These are phyloP conservation scores for Jatropha podagrica DNA, from an alignment of 441 rosid species.

Conservation along the genomic window DNA sequence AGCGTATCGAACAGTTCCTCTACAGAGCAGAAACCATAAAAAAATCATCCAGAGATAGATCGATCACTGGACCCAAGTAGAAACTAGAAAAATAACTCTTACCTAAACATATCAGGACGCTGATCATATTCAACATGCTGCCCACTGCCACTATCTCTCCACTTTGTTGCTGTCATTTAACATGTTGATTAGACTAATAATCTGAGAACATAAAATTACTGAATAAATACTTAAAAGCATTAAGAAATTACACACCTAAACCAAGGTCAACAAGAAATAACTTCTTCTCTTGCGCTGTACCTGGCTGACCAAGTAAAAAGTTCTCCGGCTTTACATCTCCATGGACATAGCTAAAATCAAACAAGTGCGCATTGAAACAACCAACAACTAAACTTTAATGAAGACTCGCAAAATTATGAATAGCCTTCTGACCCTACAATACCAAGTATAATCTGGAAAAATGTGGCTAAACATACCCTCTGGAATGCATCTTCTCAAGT, in stretches of 20 bases:
- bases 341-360: constrained; percentile 79
- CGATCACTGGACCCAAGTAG: constrained; percentile 5
- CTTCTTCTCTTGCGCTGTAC: constrained; percentile 92
- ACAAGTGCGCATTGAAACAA: constrained; percentile 16
- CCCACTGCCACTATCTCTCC: constrained; percentile 83
- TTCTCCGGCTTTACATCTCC: constrained; percentile 99
- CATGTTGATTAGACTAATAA: constrained; percentile 1
- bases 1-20: constrained; percentile 98
- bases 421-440: not conserved
- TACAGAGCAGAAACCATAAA: constrained; percentile 23
- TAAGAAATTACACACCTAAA: constrained; percentile 50
- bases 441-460: not conserved
- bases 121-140: constrained; percentile 95
- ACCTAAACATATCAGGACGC: constrained; percentile 99
- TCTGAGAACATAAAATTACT: constrained; percentile 15
- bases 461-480: constrained; percentile 57
- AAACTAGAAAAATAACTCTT: constrained; percentile 19
- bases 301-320: constrained; percentile 96
- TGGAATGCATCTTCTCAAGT: constrained; percentile 93
- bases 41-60: constrained; percentile 14
- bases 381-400: constrained; percentile 7
- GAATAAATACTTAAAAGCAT: not conserved
- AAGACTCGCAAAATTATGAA: constrained; percentile 12
- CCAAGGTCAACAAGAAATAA: constrained; percentile 96
- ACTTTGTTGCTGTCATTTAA: constrained; percentile 80